phyloP scores from a whole-genome alignment of 495 filamentous ascomycete genomes.

The Paragyromitra xinjiangensis region DNA sequence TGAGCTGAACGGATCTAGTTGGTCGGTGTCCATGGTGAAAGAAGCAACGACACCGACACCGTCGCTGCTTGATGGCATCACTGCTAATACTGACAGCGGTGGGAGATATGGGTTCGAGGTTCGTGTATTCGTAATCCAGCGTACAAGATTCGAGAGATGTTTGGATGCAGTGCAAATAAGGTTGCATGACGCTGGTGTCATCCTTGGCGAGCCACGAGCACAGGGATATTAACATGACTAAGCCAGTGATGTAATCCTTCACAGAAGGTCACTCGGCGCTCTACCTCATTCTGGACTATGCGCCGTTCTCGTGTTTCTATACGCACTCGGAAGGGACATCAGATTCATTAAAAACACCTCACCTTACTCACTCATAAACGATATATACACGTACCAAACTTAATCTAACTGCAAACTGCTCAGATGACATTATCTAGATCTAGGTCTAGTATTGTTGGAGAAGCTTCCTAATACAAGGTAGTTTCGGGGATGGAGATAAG shows the following conservation, averaged over 20 bases:
- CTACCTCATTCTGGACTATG: too few species aligned
- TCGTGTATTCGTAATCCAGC: conserved; percentile 5
- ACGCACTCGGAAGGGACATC: too few species aligned
- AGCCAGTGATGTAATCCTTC: conserved; percentile 18
- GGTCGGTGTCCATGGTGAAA: conserved; percentile 2
- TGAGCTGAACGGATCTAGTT: conserved; percentile 17
- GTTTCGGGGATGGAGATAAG: too few species aligned
- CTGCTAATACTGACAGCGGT: background rate
- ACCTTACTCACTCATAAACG: too few species aligned
- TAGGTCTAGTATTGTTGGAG: too few species aligned
- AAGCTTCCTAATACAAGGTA: too few species aligned
- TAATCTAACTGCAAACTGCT: too few species aligned
- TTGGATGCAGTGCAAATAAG: conserved; percentile 43
- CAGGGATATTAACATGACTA: conserved; percentile 27
- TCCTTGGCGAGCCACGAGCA: conserved; percentile 27
- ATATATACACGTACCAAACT: too few species aligned
- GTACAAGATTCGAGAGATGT: conserved; percentile 19
- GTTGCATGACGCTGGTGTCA: conserved; percentile 44
- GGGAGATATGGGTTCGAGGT: background rate
- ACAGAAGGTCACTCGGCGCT: background rate
- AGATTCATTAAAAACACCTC: too few species aligned
- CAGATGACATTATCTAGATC: too few species aligned
- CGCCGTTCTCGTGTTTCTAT: too few species aligned
- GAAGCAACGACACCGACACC: conserved; percentile 14
- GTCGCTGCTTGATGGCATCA: conserved; percentile 50